Evolutionary conservation across 2,329 filamentous ascomycete species (phyloP), one percentile per base, ranked within the genome.

Genomic region (Plenodomus lindquistii): DNA sequence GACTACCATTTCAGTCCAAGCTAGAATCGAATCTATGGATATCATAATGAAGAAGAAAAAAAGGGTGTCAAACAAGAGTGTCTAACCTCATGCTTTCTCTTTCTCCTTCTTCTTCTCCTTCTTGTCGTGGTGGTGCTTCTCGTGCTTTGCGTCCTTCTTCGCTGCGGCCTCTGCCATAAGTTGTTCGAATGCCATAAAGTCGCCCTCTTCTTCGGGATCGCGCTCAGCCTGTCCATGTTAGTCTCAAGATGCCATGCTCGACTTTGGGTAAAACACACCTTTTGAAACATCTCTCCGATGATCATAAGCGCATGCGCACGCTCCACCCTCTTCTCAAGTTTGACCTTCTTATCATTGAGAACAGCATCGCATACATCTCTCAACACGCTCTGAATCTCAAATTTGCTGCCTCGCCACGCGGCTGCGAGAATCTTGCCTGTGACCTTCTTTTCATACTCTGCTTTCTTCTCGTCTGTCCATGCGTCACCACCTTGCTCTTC

Each of bases 161-260:
- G 91, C 88, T 48, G 92, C 91, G 4, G 93, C 93, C 71, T 99
- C 94, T 42, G 94, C 92, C 73, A 99, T 96, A 46, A 99, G 85
- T 74, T 97, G 91, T 73, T 99, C 94, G 62, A 99, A 99, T 15
- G 93, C 92, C 84, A 99, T 95, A 75, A 96, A 97, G 66, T 97
- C 94, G 57, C 94, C 93, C 75, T 99, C 94, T 77, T 99, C 94
- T 57, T 99, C 94, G 36, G 93, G 88, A 45, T 93, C 88, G 54
- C 94, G 86, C 72, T 88, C 83, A 35, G 93, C 90, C 92, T 97
- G 59, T 10, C 4, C 6, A 3, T 16, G 40, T 46, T 27, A 55
- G 42, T 22, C 8, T 45, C 11, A 11, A 21, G 9, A 36, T 41
- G 22, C 35, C 10, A 18, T 6, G 15, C 35, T 18, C 18, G 35